These are phyloP conservation scores for Wakefieldia striispora DNA, from an alignment of 768 basidiomycete species.

Conservation along the genomic window DNA sequence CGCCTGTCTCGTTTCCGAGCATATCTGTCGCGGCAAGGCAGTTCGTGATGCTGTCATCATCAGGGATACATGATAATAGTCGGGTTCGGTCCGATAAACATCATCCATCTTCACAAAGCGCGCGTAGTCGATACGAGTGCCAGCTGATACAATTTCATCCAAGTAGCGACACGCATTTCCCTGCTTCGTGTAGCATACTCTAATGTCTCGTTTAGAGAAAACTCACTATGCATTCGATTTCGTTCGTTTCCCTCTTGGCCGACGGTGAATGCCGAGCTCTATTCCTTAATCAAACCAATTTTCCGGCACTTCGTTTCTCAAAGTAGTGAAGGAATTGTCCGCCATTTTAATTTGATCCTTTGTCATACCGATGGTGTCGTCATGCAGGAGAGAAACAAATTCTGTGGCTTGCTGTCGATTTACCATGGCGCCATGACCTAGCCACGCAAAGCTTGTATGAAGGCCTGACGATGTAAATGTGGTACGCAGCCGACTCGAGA, in stretches of 20 bases:
- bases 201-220: not conserved
- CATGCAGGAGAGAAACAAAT: constrained; percentile 48
- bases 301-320: constrained; percentile 55
- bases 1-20: constrained; percentile 41
- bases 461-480: constrained; percentile 36
- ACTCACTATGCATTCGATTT: constrained; percentile 58
- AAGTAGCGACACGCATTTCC: constrained; percentile 45
- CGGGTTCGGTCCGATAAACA: not conserved
- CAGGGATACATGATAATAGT: constrained; percentile 30
- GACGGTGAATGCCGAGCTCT: constrained; percentile 60
- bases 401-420: constrained; percentile 39
- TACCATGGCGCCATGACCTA: constrained; percentile 62
- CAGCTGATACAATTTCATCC: constrained; percentile 29
- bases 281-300: constrained; percentile 66
- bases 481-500: constrained; percentile 51
- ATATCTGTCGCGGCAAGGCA: constrained; percentile 37
- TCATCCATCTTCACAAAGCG: constrained; percentile 10
- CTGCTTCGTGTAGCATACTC: constrained; percentile 28
- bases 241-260: constrained; percentile 56
- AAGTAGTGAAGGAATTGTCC: constrained; percentile 65
- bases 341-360: constrained; percentile 59
- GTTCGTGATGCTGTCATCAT: constrained; percentile 20
- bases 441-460: constrained; percentile 62
- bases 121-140: not conserved
- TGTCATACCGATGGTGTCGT: constrained; percentile 38